Percentiles rank a stretch among this genome's conserved stretches.
phyloP scores from a whole-genome alignment of 1,284 basidiomycete species.

The Naganishia sp. region DNA sequence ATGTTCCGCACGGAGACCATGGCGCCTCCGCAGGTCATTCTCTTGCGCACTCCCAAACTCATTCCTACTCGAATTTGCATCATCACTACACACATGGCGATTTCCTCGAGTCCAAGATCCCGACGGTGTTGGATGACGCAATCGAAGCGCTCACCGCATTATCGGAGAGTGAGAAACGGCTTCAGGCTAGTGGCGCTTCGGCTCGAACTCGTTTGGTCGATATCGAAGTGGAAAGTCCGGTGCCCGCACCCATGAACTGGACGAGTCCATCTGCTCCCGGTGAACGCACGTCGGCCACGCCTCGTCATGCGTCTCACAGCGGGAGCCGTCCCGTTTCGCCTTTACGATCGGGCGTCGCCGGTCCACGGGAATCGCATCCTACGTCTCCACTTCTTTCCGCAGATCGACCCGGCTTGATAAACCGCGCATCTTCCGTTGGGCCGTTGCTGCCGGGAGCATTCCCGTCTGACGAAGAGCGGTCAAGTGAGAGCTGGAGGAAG shows the following conservation, averaged over 20 bases:
- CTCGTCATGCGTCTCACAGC: neutral
- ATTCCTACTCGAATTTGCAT: conserved; percentile 15
- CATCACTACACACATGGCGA: conserved; percentile 26
- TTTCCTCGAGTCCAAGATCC: conserved; percentile 39
- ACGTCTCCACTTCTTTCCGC: conserved; percentile 10
- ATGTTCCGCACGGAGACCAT: neutral
- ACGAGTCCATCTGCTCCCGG: neutral
- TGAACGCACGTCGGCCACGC: conserved; percentile 2
- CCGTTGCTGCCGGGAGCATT: conserved; percentile 30
- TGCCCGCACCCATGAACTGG: neutral
- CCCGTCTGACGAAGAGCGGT: conserved; percentile 7
- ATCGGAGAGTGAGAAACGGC: conserved; percentile 29
- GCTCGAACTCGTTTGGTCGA: conserved; percentile 14
- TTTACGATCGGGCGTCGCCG: conserved; percentile 3
- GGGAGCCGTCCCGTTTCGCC: conserved; percentile 16
- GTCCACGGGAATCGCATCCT: conserved; percentile 15
- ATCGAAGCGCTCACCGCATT: conserved; percentile 49
- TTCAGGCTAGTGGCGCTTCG: conserved; percentile 4
- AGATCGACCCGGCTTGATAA: conserved; percentile 9
- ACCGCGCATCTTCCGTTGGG: conserved; percentile 15
- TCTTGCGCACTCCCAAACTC: conserved; percentile 16
- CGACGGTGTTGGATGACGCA: conserved; percentile 52
- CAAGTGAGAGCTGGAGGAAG: conserved; percentile 27
- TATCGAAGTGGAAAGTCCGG: conserved; percentile 26
- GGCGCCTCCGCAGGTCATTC: conserved; percentile 1